Evolutionary conservation across 139 green algal species (phyloP).

Genomic region (Chlorella sp.): DNA sequence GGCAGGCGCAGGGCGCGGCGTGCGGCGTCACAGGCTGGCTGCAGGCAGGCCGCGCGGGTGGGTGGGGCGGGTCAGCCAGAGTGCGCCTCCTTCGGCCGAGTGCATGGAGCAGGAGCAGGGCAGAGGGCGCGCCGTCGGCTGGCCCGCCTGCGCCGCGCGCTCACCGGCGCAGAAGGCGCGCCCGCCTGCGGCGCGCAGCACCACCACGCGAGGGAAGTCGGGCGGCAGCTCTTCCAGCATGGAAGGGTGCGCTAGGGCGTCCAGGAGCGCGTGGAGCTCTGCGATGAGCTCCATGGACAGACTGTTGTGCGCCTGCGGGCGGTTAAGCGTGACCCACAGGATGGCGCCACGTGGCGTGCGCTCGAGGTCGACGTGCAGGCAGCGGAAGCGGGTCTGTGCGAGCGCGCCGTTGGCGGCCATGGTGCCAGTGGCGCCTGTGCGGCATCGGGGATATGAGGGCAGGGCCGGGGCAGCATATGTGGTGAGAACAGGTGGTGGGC

Average conservation of each 20-base stretch:
- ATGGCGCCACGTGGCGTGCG: not conserved
- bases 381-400: too few relatives aligned
- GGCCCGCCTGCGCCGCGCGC: conserved; percentile 33
- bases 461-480: too few relatives aligned
- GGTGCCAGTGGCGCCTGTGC: too few relatives aligned
- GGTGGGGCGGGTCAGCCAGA: not conserved
- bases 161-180: conserved; percentile 34
- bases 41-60: not conserved
- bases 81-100: not conserved
- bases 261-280: conserved; percentile 25
- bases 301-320: conserved; percentile 31
- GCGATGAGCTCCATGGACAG: conserved; percentile 18
- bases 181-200: conserved; percentile 10
- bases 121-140: too few relatives aligned
- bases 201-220: conserved; percentile 27
- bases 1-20: not conserved
- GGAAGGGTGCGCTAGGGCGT: conserved; percentile 11
- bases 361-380: conserved; percentile 11
- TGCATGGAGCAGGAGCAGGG: not conserved
- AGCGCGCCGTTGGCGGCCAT: too few relatives aligned
- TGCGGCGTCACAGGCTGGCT: not conserved
- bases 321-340: conserved; percentile 18
- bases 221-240: not conserved
- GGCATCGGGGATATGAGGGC: too few relatives aligned
- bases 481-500: too few relatives aligned